Percentiles rank a stretch among this genome's conserved stretches.
These are phyloP conservation scores for Sporodiniella umbellata DNA, from an alignment of 371 early-diverging fungal species.

Conservation along the genomic window DNA sequence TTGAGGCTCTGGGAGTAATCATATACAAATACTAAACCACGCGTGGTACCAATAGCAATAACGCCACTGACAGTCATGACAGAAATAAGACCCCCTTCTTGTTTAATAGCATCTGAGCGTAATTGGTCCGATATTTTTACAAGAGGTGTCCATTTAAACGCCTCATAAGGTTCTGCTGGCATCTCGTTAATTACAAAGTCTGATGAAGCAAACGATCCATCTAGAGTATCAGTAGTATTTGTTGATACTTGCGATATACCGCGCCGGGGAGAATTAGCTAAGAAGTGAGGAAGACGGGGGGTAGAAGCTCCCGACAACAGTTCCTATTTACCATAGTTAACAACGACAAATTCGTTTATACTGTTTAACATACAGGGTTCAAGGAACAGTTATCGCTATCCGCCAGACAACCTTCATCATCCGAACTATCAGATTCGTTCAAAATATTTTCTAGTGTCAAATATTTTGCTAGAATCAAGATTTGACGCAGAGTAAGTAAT, in stretches of 20 bases:
- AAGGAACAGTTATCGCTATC: conserved; percentile 40
- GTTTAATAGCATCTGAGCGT: conserved; percentile 56
- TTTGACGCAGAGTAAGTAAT: not conserved
- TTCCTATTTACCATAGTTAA: conserved; percentile 20
- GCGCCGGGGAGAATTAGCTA: conserved; percentile 11
- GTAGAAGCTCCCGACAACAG: conserved; percentile 38
- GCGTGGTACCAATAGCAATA: conserved; percentile 75
- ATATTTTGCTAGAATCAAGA: conserved; percentile 36
- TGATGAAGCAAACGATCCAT: not conserved
- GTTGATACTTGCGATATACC: conserved; percentile 9
- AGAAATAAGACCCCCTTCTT: conserved; percentile 59
- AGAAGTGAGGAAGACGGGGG: conserved; percentile 19
- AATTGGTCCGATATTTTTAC: conserved; percentile 64
- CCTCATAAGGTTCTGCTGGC: conserved; percentile 57
- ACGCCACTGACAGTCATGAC: conserved; percentile 59
- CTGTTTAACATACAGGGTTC: conserved; percentile 31
- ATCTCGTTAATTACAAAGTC: conserved; percentile 6
- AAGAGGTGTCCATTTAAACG: conserved; percentile 75
- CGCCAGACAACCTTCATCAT: conserved; percentile 24
- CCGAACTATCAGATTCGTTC: conserved; percentile 47
- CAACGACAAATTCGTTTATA: not conserved
- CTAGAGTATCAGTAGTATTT: not conserved
- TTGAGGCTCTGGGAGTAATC: conserved; percentile 65
- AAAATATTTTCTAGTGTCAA: conserved; percentile 53
- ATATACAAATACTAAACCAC: conserved; percentile 70